Percentiles rank a stretch among this genome's conserved stretches.
Evolutionary conservation across 2,329 filamentous ascomycete species (phyloP).

Genomic region (Diaporthe sp.): DNA sequence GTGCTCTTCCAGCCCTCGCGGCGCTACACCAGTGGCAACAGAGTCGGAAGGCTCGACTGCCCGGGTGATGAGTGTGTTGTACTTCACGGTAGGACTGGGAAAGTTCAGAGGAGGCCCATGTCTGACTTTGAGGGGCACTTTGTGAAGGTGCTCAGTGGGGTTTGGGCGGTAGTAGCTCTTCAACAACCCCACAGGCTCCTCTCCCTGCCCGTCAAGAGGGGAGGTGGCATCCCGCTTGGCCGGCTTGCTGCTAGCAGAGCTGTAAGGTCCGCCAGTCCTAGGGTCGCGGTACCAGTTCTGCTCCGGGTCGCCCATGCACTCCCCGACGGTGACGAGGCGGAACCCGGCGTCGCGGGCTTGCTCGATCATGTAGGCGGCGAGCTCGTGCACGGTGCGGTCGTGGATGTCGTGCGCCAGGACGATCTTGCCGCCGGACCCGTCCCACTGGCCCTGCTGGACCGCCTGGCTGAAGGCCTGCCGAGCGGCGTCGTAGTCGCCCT

Average conservation of each 20-base stretch:
- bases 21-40: background rate
- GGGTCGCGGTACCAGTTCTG: slow-evolving; percentile 62
- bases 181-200: background rate
- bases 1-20: too few relatives aligned
- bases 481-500: slow-evolving; percentile 31
- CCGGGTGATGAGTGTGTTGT: too few relatives aligned
- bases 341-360: slow-evolving; percentile 55
- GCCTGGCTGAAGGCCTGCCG: slow-evolving; percentile 22
- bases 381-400: slow-evolving; percentile 56
- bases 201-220: background rate
- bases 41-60: background rate
- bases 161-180: background rate
- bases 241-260: background rate
- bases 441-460: background rate
- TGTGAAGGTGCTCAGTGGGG: background rate
- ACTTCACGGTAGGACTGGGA: background rate
- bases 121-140: background rate
- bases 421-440: slow-evolving; percentile 6
- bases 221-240: background rate
- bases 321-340: slow-evolving; percentile 62
- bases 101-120: too few relatives aligned
- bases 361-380: slow-evolving; percentile 56
- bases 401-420: slow-evolving; percentile 58
- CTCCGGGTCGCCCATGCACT: slow-evolving; percentile 63
- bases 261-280: slow-evolving; percentile 2